Evolutionary conservation across 1,284 basidiomycete species (phyloP), one percentile per base, ranked within the genome.

Genomic region (Caloboletus inedulis): DNA sequence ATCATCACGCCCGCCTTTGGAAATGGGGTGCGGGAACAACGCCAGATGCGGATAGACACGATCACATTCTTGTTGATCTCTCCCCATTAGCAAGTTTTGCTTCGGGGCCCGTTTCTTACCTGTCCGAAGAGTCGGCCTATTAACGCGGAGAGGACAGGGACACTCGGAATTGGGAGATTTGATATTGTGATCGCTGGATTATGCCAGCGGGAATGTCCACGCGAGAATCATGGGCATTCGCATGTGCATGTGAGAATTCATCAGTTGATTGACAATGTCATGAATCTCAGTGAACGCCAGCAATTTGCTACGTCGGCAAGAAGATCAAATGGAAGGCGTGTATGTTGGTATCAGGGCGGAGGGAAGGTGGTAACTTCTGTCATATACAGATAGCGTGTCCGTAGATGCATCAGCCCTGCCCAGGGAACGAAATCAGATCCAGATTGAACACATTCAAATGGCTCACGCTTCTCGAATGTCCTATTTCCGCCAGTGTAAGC

Each of bases 21-120:
- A 57, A 63, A 61, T 48, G 43, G 37, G 30, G 21, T 41, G 30
- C 51, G 36, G 48, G 35, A 52, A 53, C 33, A 39, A 39, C 40
- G 10, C 44, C 31, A 4, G 36, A 49, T 52, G 44, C 25, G 41
- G 56, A 50, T 52, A 63, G 52, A 44, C 27, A 62, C 53, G 7
- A 58, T 66, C 52, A 44, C 47, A 65, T 52, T 52, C 51, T 23
- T 40, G 36, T 35, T 49, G 31, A 45, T 45, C 46, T 41, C 47
- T n/a, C 25, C 14, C 33, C 31, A 42, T 44, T 34, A 52, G 30
- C 9, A 47, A 41, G 33, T 58, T 43, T 43, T 49, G 43, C 33
- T 47, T 25, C 33, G 48, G 44, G 23, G 25, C 23, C 25, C 36
- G 39, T 44, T 42, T 37, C 41, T 43, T n/a, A 14, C 46, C 27